Evolutionary conservation across 305 asterid genomes (phyloP).

Genomic region (Ruellia speciosa): DNA sequence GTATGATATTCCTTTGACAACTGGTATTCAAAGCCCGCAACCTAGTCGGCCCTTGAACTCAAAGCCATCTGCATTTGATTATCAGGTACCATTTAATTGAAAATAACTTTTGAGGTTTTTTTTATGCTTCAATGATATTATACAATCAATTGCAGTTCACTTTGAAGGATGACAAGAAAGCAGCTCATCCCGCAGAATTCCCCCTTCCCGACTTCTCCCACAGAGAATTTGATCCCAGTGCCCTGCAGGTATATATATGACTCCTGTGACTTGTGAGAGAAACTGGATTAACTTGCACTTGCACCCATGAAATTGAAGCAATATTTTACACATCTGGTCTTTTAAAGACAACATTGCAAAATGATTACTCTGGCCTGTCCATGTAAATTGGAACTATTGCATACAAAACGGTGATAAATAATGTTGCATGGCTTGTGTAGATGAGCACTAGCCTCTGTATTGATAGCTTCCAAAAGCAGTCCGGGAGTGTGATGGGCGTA

Average conservation of each 20-base stretch:
- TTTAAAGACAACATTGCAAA: no score
- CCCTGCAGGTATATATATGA: slow-evolving; percentile 54
- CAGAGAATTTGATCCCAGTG: slow-evolving; percentile 52
- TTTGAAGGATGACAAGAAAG: slow-evolving; percentile 53
- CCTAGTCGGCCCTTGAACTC: neutral
- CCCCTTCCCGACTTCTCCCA: slow-evolving; percentile 48
- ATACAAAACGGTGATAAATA: neutral
- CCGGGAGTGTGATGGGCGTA: neutral
- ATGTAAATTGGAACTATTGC: neutral
- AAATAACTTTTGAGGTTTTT: neutral
- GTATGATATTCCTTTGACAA: slow-evolving; percentile 41
- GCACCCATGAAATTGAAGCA: slow-evolving; percentile 9
- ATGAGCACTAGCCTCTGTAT: neutral
- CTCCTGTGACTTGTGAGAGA: slow-evolving; percentile 13
- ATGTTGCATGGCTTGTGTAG: neutral
- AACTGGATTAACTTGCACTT: neutral
- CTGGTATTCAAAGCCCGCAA: slow-evolving; percentile 28
- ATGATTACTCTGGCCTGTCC: no score
- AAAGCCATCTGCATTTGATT: slow-evolving; percentile 34
- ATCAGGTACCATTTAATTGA: slow-evolving; percentile 40
- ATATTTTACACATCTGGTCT: slow-evolving; percentile 32
- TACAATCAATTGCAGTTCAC: slow-evolving; percentile 12
- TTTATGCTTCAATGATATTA: neutral
- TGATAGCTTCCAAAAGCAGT: neutral
- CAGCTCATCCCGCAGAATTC: slow-evolving; percentile 40